These are phyloP conservation scores for Talaromyces sp. DNA, from an alignment of 2,329 filamentous ascomycete species.

Conservation along the genomic window DNA sequence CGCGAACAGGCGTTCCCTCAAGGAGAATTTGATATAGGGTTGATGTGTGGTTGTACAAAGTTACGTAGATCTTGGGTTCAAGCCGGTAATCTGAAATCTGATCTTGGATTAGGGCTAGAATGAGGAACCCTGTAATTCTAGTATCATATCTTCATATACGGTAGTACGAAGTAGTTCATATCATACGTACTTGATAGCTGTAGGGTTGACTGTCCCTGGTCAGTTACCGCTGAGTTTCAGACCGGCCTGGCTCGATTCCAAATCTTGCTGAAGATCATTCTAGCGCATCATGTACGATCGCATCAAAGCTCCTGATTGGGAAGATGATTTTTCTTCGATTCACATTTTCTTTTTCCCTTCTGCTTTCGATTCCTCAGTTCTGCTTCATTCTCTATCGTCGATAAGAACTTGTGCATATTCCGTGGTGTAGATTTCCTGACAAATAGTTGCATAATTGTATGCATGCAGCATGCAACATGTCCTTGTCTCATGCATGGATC, in stretches of 20 bases:
- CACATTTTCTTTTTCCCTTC: neutral
- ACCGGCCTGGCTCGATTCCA: neutral
- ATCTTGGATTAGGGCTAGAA: neutral
- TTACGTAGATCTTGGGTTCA: neutral
- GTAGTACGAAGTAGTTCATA: neutral
- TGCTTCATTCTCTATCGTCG: neutral
- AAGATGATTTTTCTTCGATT: neutral
- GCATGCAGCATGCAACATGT: neutral
- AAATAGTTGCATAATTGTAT: neutral
- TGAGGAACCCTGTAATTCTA: neutral
- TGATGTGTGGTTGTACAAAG: constrained; percentile 1
- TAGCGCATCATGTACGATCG: neutral
- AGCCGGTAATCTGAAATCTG: neutral
- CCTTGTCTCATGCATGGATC: neutral
- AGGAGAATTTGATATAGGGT: neutral
- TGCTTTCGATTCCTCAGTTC: neutral
- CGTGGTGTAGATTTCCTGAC: neutral
- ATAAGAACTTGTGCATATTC: neutral
- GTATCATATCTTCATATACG: neutral
- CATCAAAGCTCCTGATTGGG: neutral
- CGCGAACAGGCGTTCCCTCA: neutral
- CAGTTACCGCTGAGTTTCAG: neutral
- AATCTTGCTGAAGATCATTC: neutral
- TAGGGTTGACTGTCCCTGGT: neutral
- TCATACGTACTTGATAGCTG: neutral